Evolutionary conservation across 768 basidiomycete species (phyloP).

Genomic region (Mycena amicta): DNA sequence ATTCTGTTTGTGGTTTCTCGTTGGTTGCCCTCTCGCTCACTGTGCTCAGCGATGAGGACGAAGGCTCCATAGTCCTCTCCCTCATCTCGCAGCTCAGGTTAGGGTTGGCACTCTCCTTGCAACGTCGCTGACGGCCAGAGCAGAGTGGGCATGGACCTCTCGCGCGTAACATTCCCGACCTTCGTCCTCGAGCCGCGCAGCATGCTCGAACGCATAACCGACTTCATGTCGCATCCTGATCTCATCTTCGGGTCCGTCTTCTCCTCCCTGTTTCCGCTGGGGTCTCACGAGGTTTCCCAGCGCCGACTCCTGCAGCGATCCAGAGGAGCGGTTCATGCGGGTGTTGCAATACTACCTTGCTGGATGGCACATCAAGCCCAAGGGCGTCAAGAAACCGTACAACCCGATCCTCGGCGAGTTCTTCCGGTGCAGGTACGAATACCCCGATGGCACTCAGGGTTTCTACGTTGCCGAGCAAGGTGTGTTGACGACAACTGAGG

Average conservation of each 20-base stretch:
- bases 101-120: too few relatives aligned
- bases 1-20: constrained; percentile 66
- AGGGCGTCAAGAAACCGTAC: constrained; percentile 99
- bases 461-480: constrained; percentile 98
- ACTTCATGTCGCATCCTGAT: constrained; percentile 99
- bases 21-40: constrained; percentile 36
- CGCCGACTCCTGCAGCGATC: constrained; percentile 75
- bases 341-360: constrained; percentile 94
- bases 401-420: constrained; percentile 98
- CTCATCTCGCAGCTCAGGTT: constrained; percentile 89
- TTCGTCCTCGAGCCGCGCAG: constrained; percentile 97
- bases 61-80: constrained; percentile 86
- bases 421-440: constrained; percentile 95
- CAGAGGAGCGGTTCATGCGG: constrained; percentile 88
- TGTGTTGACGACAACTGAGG: too few relatives aligned
- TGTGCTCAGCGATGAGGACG: constrained; percentile 77
- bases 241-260: constrained; percentile 81
- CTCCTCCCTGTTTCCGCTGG: constrained; percentile 2
- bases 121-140: constrained; percentile 9
- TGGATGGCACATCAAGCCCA: constrained; percentile 99
- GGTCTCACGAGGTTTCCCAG: constrained; percentile 43
- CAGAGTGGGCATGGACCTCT: constrained; percentile 96
- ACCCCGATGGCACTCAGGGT: constrained; percentile 85
- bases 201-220: constrained; percentile 97
- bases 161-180: constrained; percentile 89